Conservation (phyloP, 1,139 yeast genomes). For the Saccharomycopsis hybrid region DNA sequence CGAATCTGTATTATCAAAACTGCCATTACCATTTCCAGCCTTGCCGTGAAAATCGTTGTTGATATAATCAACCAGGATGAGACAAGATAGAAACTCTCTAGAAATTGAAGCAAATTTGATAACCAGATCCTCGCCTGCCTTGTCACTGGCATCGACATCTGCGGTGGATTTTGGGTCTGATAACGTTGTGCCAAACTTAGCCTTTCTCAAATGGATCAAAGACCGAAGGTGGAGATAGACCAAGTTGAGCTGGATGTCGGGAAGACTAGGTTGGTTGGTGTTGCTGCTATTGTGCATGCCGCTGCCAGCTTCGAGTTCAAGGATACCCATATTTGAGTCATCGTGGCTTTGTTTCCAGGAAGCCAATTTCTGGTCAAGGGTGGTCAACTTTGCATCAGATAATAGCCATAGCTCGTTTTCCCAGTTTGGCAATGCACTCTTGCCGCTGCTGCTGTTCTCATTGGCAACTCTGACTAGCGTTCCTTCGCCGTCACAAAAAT, state of each 20-base stretch:
- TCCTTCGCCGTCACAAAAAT: not conserved
- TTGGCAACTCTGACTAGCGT: not conserved
- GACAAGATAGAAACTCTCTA: conserved; percentile 8
- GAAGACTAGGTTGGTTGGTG: too few relatives aligned
- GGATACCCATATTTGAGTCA: not conserved
- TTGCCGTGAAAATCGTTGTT: conserved; percentile 1
- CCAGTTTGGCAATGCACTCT: too few relatives aligned
- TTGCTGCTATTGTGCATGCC: too few relatives aligned
- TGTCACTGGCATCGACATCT: not conserved
- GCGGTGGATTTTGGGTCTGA: not conserved
- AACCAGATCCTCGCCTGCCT: too few relatives aligned
- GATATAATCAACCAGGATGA: conserved; percentile 4
- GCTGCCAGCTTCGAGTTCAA: too few relatives aligned
- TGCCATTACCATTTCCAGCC: not conserved
- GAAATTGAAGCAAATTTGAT: not conserved
- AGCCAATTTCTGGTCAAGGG: not conserved
- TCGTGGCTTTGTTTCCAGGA: not conserved
- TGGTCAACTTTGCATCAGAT: not conserved
- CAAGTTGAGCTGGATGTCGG: conserved; percentile 14
- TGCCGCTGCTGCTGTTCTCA: not conserved
- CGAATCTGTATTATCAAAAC: not conserved
- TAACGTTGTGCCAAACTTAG: not conserved
- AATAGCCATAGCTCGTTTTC: conserved; percentile 16
- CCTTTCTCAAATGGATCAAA: conserved; percentile 3
- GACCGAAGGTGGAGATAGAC: conserved; percentile 9